Evolutionary conservation across 306 rosid species (phyloP), one percentile per base, ranked within the genome.

Genomic region (Pyrus communis): DNA sequence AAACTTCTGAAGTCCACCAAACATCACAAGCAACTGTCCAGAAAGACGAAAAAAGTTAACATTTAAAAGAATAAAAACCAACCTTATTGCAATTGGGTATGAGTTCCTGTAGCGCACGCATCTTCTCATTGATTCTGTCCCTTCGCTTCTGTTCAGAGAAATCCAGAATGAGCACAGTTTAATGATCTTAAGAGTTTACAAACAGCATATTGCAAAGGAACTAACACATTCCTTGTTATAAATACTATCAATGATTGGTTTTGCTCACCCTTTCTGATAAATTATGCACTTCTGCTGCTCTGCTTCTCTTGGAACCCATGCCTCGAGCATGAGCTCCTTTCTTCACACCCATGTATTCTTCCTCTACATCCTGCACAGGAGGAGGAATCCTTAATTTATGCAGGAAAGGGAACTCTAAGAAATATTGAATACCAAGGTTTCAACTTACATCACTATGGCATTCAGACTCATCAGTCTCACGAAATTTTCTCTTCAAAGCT

Each of bases 31-130:
- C 42, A 79, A 46, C 43, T 75, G 11, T 54, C 35, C 30, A 49
- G 69, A 70, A 77, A 73, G 52, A 74, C 28, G n/a, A 67, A 38
- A 11, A 77, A 42, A 40, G 1, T 18, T 4, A n/a, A n/a, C 43
- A 63, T 12, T n/a, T 42, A 12, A 1, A 7, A 60, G 19, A 46
- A 79, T 35, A 65, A 64, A 67, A 28, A 7, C 66, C 45, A 79
- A 93, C 97, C 97, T 93, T 91, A 71, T 91, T 93, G 93, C 97
- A 89, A 70, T 93, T 93, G 51, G 98, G 98, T 81, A 93, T 87
- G 79, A 93, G 97, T 61, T 93, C 98, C 81, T 93, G 97, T 40
- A 93, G 79, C 3, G 93, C 88, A 10, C 98, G 93, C 98, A 93
- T 93, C 91, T 83, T 93, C 78, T 93, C 97, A 52, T 93, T 93